Conservation (phyloP, 805 yeast genomes). For the Sugiyamaella chiloensis region DNA sequence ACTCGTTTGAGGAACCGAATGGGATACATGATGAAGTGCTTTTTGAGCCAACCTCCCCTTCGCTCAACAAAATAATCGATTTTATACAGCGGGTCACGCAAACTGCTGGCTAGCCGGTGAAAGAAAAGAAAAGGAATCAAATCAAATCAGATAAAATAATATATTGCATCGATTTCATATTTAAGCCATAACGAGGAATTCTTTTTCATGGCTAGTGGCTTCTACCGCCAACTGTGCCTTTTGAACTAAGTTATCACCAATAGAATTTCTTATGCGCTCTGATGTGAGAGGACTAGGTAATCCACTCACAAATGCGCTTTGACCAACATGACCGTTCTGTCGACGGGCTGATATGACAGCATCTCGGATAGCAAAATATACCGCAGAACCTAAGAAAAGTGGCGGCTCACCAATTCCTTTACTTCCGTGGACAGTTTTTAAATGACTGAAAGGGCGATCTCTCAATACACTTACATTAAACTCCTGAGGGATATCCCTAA, state of each 20-base stretch:
- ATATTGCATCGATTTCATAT: too few species aligned
- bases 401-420: slow-evolving; percentile 54
- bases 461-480: slow-evolving; percentile 42
- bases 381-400: slow-evolving; percentile 43
- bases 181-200: slow-evolving; percentile 5
- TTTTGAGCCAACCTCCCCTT: slow-evolving; percentile 1
- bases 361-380: slow-evolving; percentile 44
- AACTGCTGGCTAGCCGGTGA: too few species aligned
- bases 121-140: too few species aligned
- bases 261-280: slow-evolving; percentile 41
- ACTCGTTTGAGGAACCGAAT: slow-evolving; percentile 3
- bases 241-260: slow-evolving; percentile 38
- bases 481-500: slow-evolving; percentile 45
- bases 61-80: neutral
- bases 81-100: neutral
- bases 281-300: slow-evolving; percentile 43
- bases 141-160: too few species aligned
- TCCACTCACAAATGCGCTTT: neutral
- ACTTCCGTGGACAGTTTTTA: slow-evolving; percentile 43
- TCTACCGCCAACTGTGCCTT: slow-evolving; percentile 19
- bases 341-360: slow-evolving; percentile 40
- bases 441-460: slow-evolving; percentile 42
- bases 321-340: slow-evolving; percentile 29
- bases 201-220: slow-evolving; percentile 6
- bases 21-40: slow-evolving; percentile 10